phyloP scores from a whole-genome alignment of 2,329 filamentous ascomycete species.

The Drechslerella dactyloides region DNA sequence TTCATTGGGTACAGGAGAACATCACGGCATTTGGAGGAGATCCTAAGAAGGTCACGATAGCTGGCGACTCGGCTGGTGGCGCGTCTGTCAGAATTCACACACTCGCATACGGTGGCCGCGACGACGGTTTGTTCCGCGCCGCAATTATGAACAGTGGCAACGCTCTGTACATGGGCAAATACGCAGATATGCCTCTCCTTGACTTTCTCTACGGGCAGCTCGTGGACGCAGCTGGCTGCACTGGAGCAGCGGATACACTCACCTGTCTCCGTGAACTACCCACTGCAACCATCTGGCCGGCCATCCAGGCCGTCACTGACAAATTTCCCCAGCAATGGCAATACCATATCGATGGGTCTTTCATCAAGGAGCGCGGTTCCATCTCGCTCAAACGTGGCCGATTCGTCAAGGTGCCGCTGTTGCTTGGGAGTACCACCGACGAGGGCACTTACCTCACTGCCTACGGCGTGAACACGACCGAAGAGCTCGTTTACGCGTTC shows the following conservation, averaged over 20 bases:
- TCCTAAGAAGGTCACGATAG: constrained; percentile 77
- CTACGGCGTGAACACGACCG: constrained; percentile 17
- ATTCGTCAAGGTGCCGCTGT: constrained; percentile 70
- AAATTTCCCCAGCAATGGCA: constrained; percentile 62
- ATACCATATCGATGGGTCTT: constrained; percentile 64
- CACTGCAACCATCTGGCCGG: constrained; percentile 50
- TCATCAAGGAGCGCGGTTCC: constrained; percentile 64
- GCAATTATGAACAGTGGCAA: constrained; percentile 63
- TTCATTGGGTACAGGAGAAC: constrained; percentile 80
- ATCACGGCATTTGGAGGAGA: constrained; percentile 80
- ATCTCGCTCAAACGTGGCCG: constrained; percentile 65
- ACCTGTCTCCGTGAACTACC: constrained; percentile 69
- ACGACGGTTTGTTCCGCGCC: constrained; percentile 65
- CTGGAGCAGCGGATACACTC: constrained; percentile 65
- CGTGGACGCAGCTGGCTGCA: constrained; percentile 67
- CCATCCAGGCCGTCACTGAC: constrained; percentile 20
- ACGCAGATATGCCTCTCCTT: constrained; percentile 68
- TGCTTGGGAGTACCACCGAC: constrained; percentile 70
- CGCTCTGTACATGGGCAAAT: constrained; percentile 59
- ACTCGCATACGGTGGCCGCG: constrained; percentile 54
- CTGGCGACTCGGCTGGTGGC: constrained; percentile 72
- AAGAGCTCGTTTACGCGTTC: constrained; percentile 12
- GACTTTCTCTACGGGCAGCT: constrained; percentile 69
- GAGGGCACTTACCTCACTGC: constrained; percentile 61
- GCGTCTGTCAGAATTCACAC: constrained; percentile 48